Evolutionary conservation across 208 protist genomes (phyloP).

Genomic region (Zelonia costaricensis): DNA sequence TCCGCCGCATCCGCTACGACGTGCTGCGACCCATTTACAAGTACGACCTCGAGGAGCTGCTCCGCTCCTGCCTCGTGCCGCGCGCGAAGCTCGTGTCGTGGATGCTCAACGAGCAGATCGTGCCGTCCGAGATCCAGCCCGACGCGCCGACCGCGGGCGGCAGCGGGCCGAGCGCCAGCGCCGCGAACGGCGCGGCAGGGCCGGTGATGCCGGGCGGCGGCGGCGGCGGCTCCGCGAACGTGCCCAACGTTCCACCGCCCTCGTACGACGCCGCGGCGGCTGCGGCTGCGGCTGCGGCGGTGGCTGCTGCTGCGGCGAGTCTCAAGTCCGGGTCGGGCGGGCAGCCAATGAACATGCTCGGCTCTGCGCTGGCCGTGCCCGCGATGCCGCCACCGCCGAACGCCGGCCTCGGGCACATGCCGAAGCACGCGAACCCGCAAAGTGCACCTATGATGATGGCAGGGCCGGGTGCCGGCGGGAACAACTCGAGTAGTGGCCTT

Average conservation of each 20-base stretch:
- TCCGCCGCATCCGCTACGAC: slow-evolving; percentile 75
- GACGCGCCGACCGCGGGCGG: slow-evolving; percentile 12
- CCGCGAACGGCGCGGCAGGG: not conserved
- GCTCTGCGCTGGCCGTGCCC: too few species aligned
- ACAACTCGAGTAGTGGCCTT: too few species aligned
- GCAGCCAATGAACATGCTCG: too few species aligned
- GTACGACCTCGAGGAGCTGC: slow-evolving; percentile 61
- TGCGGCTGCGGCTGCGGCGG: slow-evolving; percentile 7
- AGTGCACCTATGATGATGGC: slow-evolving; percentile 5
- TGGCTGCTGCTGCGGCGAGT: not conserved
- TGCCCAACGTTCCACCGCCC: slow-evolving; percentile 21
- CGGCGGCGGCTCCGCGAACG: slow-evolving; percentile 10
- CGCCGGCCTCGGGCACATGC: not conserved
- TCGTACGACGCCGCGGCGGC: slow-evolving; percentile 22
- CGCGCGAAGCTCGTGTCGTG: slow-evolving; percentile 68
- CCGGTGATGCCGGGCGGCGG: slow-evolving; percentile 1
- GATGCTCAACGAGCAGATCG: slow-evolving; percentile 58
- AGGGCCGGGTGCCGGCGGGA: too few species aligned
- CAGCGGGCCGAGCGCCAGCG: not conserved
- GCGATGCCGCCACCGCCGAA: not conserved
- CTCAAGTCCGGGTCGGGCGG: not conserved
- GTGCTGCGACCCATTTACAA: slow-evolving; percentile 73
- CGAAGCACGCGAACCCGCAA: not conserved
- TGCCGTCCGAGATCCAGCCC: slow-evolving; percentile 34
- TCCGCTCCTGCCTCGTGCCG: slow-evolving; percentile 67